These are phyloP conservation scores for Fusarium hostae DNA, from an alignment of 2,329 filamentous ascomycete species.

Conservation along the genomic window DNA sequence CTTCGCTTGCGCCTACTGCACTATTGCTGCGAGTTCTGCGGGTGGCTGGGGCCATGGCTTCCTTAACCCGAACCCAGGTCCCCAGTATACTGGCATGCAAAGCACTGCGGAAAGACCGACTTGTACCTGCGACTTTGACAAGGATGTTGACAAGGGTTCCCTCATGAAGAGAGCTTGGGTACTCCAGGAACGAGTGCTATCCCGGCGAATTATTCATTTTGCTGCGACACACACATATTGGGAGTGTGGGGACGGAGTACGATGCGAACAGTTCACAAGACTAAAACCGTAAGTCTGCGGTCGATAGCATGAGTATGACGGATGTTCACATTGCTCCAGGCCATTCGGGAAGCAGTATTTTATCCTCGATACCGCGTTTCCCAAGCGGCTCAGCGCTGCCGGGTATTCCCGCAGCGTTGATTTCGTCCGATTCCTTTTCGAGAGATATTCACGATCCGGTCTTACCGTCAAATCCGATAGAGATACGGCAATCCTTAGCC, in stretches of 20 bases:
- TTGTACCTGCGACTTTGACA: background rate
- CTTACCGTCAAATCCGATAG: too few relatives aligned
- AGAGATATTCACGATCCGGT: too few relatives aligned
- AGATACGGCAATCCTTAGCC: too few relatives aligned
- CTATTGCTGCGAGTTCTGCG: background rate
- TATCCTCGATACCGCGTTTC: background rate
- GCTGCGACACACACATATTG: background rate
- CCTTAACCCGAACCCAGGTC: background rate
- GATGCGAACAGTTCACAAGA: background rate
- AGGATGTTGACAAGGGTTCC: background rate
- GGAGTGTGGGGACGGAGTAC: background rate
- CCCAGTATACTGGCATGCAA: background rate
- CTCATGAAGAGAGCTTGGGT: background rate
- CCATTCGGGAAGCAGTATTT: background rate
- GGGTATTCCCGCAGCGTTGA: too few relatives aligned
- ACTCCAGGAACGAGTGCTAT: background rate
- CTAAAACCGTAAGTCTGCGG: background rate
- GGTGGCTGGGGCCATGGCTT: background rate
- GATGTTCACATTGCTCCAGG: background rate
- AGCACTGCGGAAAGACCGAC: background rate
- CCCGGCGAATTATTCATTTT: background rate
- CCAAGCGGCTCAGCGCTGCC: background rate
- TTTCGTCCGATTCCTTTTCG: too few relatives aligned
- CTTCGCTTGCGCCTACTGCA: background rate
- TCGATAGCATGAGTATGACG: background rate